phyloP scores from a whole-genome alignment of 2,329 filamentous ascomycete genomes.

The Aphanoascus verrucosus region DNA sequence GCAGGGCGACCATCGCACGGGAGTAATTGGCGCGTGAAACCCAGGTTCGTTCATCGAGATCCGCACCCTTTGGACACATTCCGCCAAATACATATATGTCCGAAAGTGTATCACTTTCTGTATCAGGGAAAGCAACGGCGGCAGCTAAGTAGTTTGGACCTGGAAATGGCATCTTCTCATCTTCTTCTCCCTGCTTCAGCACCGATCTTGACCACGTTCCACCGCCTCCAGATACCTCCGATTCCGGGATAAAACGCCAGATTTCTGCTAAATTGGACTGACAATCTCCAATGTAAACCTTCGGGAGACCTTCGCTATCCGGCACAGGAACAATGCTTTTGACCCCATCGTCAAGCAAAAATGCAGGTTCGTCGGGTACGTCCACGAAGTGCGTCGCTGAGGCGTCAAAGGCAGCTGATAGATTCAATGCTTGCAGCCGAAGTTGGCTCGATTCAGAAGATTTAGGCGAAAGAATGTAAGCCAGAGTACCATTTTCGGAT shows the following conservation, averaged over 20 bases:
- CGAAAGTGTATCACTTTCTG: slow-evolving; percentile 32
- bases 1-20: slow-evolving; percentile 60
- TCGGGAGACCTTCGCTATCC: slow-evolving; percentile 56
- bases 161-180: slow-evolving; percentile 27
- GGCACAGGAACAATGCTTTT: slow-evolving; percentile 58
- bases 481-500: slow-evolving; percentile 9
- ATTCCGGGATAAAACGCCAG: slow-evolving; percentile 23
- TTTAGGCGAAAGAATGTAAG: slow-evolving; percentile 13
- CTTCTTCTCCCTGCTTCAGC: slow-evolving; percentile 19
- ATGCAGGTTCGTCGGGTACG: slow-evolving; percentile 37
- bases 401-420: slow-evolving; percentile 16
- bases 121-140: slow-evolving; percentile 58
- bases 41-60: slow-evolving; percentile 46
- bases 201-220: slow-evolving; percentile 45
- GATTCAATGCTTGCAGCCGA: slow-evolving; percentile 14
- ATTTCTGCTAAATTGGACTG: slow-evolving; percentile 11
- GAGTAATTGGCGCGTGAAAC: slow-evolving; percentile 64
- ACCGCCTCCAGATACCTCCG: slow-evolving; percentile 55
- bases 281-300: slow-evolving; percentile 67
- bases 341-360: slow-evolving; percentile 42
- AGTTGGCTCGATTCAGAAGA: slow-evolving; percentile 11
- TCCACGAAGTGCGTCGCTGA: slow-evolving; percentile 32
- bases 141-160: slow-evolving; percentile 49
- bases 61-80: slow-evolving; percentile 58
- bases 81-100: slow-evolving; percentile 71